A percentile compares a stretch with the other conserved stretches of the same genome.
These are phyloP conservation scores for Trifolium dubium DNA, from an alignment of 306 rosid species.

Conservation along the genomic window DNA sequence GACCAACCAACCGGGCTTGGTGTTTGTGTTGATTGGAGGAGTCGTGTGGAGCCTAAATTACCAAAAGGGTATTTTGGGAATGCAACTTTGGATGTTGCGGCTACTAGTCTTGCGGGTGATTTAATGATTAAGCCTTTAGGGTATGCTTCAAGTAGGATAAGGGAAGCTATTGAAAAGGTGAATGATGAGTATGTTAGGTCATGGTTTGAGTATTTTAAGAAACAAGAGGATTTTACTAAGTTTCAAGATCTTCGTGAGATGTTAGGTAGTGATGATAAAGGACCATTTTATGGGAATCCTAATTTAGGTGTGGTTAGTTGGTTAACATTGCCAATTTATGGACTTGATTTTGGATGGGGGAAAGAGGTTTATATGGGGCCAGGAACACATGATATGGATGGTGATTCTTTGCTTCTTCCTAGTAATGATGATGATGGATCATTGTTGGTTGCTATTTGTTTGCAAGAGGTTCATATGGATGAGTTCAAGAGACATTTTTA, in stretches of 20 bases:
- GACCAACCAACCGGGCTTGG: slow-evolving; percentile 53
- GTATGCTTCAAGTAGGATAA: slow-evolving; percentile 56
- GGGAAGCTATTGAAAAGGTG: slow-evolving; percentile 60
- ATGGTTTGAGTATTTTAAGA: slow-evolving; percentile 51
- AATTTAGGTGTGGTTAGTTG: slow-evolving; percentile 61
- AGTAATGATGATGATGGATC: slow-evolving; percentile 56
- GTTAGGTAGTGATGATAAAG: slow-evolving; percentile 35
- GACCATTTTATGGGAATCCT: slow-evolving; percentile 54
- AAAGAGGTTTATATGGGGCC: slow-evolving; percentile 60
- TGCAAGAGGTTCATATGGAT: slow-evolving; percentile 57
- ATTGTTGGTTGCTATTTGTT: slow-evolving; percentile 49
- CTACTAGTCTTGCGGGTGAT: slow-evolving; percentile 54
- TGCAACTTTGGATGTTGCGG: slow-evolving; percentile 55
- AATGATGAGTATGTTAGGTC: slow-evolving; percentile 51
- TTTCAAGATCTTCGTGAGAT: slow-evolving; percentile 57
- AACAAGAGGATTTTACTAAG: slow-evolving; percentile 47
- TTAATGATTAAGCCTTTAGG: slow-evolving; percentile 56
- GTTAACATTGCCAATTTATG: slow-evolving; percentile 61
- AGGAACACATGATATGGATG: slow-evolving; percentile 54
- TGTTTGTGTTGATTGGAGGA: slow-evolving; percentile 51
- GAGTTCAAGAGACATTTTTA: slow-evolving; percentile 61
- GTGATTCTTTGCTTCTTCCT: slow-evolving; percentile 50
- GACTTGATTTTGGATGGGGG: slow-evolving; percentile 75
- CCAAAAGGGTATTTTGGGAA: slow-evolving; percentile 64
- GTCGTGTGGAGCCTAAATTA: slow-evolving; percentile 51